Conservation (phyloP, 305 asterid species). For the Fraxinus nigra region DNA sequence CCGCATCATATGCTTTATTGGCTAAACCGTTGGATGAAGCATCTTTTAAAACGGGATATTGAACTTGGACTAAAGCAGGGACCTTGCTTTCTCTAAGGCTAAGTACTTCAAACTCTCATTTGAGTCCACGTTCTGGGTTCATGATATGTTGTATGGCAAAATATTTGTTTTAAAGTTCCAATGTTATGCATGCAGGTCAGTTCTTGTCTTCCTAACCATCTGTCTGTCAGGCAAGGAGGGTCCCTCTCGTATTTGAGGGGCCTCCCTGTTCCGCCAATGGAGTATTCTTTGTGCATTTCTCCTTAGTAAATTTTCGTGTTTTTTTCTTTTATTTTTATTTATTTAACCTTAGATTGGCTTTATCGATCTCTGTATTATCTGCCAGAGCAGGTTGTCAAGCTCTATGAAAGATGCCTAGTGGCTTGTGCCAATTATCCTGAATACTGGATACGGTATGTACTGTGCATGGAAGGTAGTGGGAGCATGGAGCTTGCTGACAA, state of each 20-base stretch:
- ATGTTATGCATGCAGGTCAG: slow-evolving; percentile 99
- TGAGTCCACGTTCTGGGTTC: slow-evolving; percentile 96
- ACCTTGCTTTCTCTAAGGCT: slow-evolving; percentile 95
- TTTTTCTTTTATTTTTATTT: slow-evolving; percentile 25
- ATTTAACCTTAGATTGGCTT: slow-evolving; percentile 17
- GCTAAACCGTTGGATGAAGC: slow-evolving; percentile 96
- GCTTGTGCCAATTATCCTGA: slow-evolving; percentile 98
- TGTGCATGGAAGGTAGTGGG: slow-evolving; percentile 85
- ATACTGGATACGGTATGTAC: slow-evolving; percentile 81
- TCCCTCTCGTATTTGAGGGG: slow-evolving; percentile 86
- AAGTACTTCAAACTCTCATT: slow-evolving; percentile 94
- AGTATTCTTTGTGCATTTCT: slow-evolving; percentile 65
- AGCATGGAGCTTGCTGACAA: slow-evolving; percentile 89
- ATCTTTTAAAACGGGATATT: slow-evolving; percentile 82
- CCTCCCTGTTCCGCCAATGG: slow-evolving; percentile 83
- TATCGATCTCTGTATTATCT: slow-evolving; percentile 28
- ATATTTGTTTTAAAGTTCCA: slow-evolving; percentile 63
- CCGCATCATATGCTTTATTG: slow-evolving; percentile 86
- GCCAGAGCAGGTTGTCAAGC: slow-evolving; percentile 76
- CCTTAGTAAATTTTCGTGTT: slow-evolving; percentile 28
- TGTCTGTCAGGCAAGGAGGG: slow-evolving; percentile 83
- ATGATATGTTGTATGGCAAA: slow-evolving; percentile 55
- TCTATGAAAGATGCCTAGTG: slow-evolving; percentile 88
- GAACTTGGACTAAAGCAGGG: slow-evolving; percentile 83
- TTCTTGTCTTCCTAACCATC: slow-evolving; percentile 93